phyloP scores from a whole-genome alignment of 2,329 filamentous ascomycete species.

The Hypoxylon sp. region DNA sequence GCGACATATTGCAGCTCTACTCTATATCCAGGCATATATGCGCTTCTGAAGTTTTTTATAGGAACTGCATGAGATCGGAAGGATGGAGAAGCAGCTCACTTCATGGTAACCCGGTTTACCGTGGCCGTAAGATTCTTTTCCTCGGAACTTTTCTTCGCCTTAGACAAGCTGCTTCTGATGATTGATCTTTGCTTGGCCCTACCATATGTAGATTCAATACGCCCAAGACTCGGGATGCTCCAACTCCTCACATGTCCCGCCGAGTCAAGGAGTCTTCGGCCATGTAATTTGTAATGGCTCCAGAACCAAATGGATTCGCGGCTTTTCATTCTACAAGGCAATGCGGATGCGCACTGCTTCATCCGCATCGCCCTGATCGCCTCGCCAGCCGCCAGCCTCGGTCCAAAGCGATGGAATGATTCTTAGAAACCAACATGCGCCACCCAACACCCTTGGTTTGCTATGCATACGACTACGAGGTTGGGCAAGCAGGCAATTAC shows the following conservation, averaged over 20 bases:
- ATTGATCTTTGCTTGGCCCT: neutral
- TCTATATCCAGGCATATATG: neutral
- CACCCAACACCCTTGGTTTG: too few species aligned
- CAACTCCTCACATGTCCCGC: neutral
- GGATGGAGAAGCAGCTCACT: slow-evolving; percentile 7
- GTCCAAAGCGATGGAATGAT: slow-evolving; percentile 12
- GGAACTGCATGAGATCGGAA: slow-evolving; percentile 16
- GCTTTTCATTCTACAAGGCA: slow-evolving; percentile 2
- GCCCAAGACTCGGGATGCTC: neutral
- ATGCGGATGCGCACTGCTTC: neutral
- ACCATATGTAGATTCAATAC: neutral
- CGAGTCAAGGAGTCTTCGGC: neutral
- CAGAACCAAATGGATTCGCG: neutral
- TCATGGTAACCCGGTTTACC: neutral
- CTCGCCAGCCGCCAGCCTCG: slow-evolving; percentile 28
- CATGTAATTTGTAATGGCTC: neutral
- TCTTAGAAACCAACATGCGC: slow-evolving; percentile 8
- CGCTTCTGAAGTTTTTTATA: too few species aligned
- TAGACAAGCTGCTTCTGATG: slow-evolving; percentile 2
- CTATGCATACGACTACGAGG: too few species aligned
- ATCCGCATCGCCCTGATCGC: neutral
- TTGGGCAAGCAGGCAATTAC: too few species aligned
- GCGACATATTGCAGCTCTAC: neutral
- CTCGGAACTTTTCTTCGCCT: neutral
- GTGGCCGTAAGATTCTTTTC: slow-evolving; percentile 9